Evolutionary conservation across 768 basidiomycete species (phyloP).

Genomic region (Suillus paluster): DNA sequence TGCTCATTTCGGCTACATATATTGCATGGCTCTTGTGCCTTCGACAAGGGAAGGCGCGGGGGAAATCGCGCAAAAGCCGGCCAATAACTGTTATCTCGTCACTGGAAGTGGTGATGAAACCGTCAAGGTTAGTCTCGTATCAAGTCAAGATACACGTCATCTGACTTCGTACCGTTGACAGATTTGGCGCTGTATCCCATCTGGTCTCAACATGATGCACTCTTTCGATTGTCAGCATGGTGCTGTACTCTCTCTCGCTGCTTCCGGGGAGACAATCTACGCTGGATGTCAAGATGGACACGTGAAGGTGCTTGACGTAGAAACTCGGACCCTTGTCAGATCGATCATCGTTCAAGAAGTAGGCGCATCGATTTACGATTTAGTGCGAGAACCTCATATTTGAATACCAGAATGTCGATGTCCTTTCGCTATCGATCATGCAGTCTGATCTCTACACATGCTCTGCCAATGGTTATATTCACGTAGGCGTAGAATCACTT

Average conservation of each 20-base stretch:
- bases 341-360: constrained; percentile 89
- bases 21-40: constrained; percentile 68
- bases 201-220: constrained; percentile 54
- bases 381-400: constrained; percentile 5
- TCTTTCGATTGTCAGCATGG: constrained; percentile 76
- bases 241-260: constrained; percentile 81
- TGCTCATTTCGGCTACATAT: constrained; percentile 95
- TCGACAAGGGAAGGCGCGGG: constrained; percentile 43
- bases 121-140: constrained; percentile 63
- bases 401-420: constrained; percentile 65
- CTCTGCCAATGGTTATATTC: constrained; percentile 68
- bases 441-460: constrained; percentile 68
- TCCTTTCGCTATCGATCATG: constrained; percentile 78
- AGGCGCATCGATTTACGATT: constrained; percentile 11
- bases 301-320: constrained; percentile 89
- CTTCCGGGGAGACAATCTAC: constrained; percentile 79
- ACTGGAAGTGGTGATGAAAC: constrained; percentile 92
- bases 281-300: constrained; percentile 95
- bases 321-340: constrained; percentile 85
- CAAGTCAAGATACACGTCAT: not conserved
- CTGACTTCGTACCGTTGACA: constrained; percentile 26
- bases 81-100: constrained; percentile 54
- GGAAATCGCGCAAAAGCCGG: constrained; percentile 26
- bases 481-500: constrained; percentile 46
- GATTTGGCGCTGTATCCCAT: constrained; percentile 67